Evolutionary conservation across 2,329 filamentous ascomycete genomes (phyloP).

Genomic region (Aspergillus vadensis): DNA sequence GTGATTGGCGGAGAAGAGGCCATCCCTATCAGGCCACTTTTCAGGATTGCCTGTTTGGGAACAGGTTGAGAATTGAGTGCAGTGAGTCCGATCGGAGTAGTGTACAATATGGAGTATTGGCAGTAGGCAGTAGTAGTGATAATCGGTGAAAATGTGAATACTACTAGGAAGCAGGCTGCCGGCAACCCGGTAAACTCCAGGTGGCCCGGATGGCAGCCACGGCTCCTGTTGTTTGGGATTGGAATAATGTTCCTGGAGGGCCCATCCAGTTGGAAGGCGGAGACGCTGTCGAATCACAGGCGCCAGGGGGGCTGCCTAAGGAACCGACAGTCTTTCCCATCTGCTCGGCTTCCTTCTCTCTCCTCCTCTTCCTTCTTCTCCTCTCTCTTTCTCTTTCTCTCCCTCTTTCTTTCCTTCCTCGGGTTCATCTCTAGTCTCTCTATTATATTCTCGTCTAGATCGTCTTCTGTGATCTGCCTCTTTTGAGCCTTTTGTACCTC

Average conservation of each 20-base stretch:
- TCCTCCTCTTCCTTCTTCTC: conserved; percentile 13
- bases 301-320: conserved; percentile 5
- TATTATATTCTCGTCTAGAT: conserved; percentile 2
- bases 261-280: conserved; percentile 9
- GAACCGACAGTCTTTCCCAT: neutral
- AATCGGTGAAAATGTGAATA: neutral
- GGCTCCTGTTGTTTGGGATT: conserved; percentile 5
- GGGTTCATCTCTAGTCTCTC: conserved; percentile 8
- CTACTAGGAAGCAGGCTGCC: neutral
- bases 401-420: conserved; percentile 9
- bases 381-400: conserved; percentile 10
- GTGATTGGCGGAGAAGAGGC: conserved; percentile 25
- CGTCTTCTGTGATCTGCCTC: conserved; percentile 9
- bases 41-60: conserved; percentile 1
- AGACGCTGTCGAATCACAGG: conserved; percentile 21
- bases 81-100: neutral
- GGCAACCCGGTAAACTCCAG: neutral
- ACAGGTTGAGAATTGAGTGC: neutral
- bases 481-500: neutral
- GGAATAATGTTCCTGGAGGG: neutral
- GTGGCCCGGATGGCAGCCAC: conserved; percentile 12
- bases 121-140: neutral
- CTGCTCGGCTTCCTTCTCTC: conserved; percentile 10
- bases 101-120: neutral
- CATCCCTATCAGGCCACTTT: conserved; percentile 23